Base-by-base conservation (phyloP, 306 rosid species). In the Trifolium pratense region DNA sequence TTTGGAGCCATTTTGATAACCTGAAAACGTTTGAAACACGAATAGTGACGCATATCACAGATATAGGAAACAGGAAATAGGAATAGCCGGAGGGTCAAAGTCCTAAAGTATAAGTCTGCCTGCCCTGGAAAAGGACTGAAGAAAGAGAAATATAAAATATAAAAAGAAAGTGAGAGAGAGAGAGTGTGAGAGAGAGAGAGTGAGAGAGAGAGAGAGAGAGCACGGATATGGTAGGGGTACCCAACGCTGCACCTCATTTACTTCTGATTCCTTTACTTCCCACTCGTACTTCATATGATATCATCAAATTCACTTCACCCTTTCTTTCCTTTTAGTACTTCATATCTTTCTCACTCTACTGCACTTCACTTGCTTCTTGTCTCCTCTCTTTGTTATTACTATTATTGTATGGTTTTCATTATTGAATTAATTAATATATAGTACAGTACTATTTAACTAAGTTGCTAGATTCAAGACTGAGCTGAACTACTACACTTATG, bases 271-370 rank as follows among this genome's bases (percentile, higher is more conserved):
- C n/a, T n/a, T n/a, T n/a, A n/a, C n/a, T 49, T 17, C 31, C 25
- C 23, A 49, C 56, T 51, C 57, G 25, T 51, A 51, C 57, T 51
- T 51, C 57, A 16, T 51, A 51, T 51, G 57, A 51, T n/a, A 49
- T 14, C 20, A 16, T 49, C 56, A 49, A n/a, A n/a, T n/a, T n/a
- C n/a, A n/a, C n/a, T n/a, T 46, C 17, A 1, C 11, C 5, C 12
- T 14, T 5, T 7, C 3, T 9, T 10, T 9, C 13, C 45, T 25
- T 25, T 25, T 25, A 25, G 29, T 25, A 25, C 45, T 39, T 14
- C 14, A 4, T 45, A 7, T 13, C 51, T 45, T 45, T 13, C 15
- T 45, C 14, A 13, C 51, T 45, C 51, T 45, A 14, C 49, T 43
- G 10, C 42, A 6, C n/a, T 40, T 40, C 51, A 45, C 17, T 45